Evolutionary conservation across 192 early-diverging fungal genomes (phyloP).

Genomic region (Coemansia interrupta): DNA sequence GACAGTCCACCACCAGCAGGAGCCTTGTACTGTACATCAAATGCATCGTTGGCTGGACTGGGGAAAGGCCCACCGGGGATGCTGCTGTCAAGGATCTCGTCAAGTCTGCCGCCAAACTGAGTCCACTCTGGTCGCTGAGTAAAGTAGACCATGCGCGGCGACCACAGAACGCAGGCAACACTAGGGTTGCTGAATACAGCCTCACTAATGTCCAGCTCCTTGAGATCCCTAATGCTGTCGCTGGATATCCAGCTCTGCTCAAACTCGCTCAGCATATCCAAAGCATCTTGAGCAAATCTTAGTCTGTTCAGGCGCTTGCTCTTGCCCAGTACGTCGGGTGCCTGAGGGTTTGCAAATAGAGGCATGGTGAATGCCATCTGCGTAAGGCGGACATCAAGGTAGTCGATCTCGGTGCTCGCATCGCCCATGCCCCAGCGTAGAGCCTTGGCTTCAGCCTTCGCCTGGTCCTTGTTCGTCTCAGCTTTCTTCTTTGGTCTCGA

Average conservation of each 20-base stretch:
- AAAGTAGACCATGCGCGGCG: slow-evolving; percentile 55
- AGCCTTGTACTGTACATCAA: slow-evolving; percentile 3
- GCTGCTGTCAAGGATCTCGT: slow-evolving; percentile 22
- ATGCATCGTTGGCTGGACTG: neutral
- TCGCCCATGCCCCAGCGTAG: slow-evolving; percentile 55
- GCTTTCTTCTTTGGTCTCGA: slow-evolving; percentile 2
- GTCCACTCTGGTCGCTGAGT: slow-evolving; percentile 45
- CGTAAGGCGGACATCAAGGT: slow-evolving; percentile 51
- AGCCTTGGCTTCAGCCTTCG: slow-evolving; percentile 21
- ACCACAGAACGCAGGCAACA: slow-evolving; percentile 48
- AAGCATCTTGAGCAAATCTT: slow-evolving; percentile 22
- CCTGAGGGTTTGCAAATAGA: slow-evolving; percentile 30
- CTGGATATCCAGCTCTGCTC: slow-evolving; percentile 40
- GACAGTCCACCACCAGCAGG: neutral
- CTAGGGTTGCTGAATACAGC: slow-evolving; percentile 40
- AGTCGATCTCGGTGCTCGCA: slow-evolving; percentile 50
- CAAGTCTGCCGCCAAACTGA: slow-evolving; percentile 20
- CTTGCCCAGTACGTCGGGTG: neutral
- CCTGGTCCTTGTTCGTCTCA: neutral
- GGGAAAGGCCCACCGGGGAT: slow-evolving; percentile 1
- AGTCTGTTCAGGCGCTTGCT: slow-evolving; percentile 25
- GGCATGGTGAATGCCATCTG: slow-evolving; percentile 47
- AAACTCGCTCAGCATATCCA: slow-evolving; percentile 13
- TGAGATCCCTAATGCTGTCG: slow-evolving; percentile 44
- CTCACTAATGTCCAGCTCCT: slow-evolving; percentile 39